phyloP scores from a whole-genome alignment of 2,329 filamentous ascomycete species.

The Scolecobasidium constrictum region DNA sequence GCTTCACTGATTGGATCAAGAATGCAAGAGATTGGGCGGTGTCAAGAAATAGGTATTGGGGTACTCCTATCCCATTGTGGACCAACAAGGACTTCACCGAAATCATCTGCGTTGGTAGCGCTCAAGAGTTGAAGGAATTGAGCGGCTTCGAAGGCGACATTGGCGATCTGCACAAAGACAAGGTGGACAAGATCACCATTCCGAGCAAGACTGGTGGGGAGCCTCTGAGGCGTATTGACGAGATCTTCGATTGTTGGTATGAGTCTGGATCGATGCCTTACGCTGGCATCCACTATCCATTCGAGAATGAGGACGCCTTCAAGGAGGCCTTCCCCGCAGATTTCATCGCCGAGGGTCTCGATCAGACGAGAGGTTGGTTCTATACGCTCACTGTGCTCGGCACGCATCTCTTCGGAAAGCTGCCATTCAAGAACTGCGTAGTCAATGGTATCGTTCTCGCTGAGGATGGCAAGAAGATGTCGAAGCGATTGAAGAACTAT shows the following conservation, averaged over 20 bases:
- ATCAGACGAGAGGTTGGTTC: constrained; percentile 95
- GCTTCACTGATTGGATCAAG: constrained; percentile 83
- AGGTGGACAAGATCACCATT: constrained; percentile 89
- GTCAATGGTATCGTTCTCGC: constrained; percentile 91
- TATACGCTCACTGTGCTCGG: constrained; percentile 85
- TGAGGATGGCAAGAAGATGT: constrained; percentile 98
- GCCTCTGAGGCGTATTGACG: constrained; percentile 65
- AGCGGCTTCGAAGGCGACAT: constrained; percentile 80
- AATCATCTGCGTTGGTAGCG: constrained; percentile 73
- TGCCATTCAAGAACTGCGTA: constrained; percentile 92
- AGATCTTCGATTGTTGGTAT: constrained; percentile 96
- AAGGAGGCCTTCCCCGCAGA: constrained; percentile 77
- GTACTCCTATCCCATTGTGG: constrained; percentile 86
- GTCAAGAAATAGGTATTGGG: constrained; percentile 89
- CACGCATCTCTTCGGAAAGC: constrained; percentile 72
- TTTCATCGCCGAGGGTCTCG: constrained; percentile 87
- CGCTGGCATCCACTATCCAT: constrained; percentile 81
- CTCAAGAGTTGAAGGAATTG: constrained; percentile 71
- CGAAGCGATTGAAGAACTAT: constrained; percentile 92
- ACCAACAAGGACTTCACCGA: constrained; percentile 83
- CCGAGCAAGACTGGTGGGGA: constrained; percentile 83
- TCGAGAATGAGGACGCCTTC: constrained; percentile 76
- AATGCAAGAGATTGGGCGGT: constrained; percentile 95
- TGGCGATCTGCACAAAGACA: constrained; percentile 80
- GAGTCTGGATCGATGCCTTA: constrained; percentile 96